Evolutionary conservation across 2,329 filamentous ascomycete species (phyloP), one percentile per base, ranked within the genome.

Genomic region (Aspergillus oerlinghausenensis): DNA sequence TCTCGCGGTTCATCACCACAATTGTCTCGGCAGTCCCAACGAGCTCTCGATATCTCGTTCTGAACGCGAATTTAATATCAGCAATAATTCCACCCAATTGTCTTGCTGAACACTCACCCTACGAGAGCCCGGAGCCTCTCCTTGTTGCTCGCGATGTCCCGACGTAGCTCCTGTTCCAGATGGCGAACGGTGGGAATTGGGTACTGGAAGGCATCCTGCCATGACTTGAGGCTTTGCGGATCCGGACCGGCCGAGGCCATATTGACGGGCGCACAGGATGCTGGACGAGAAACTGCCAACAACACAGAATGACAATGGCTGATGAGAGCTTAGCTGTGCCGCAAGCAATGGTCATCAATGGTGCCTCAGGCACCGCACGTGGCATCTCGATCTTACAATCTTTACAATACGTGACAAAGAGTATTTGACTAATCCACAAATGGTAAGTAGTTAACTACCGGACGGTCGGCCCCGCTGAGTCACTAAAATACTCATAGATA

Each of bases 1-100:
- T 93, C 69, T 93, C 86, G 42, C 75, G 76, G 63, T 90, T 88
- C 90, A 97, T 96, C 59, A 87, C 83, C 54, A 97, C 88, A 63
- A 97, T 97, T n/a, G 87, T 87, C 75, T 97, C 92, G 54, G 93
- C 93, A 0, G 93, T 97, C 52, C 90, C 90, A 26, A 97, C 85
- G 8, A 97, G 85, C 66, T 94, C 90, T 64, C 93, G 89, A 75
- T 97, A 97, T 67, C 84, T 84, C 65, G 82, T 79, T 21, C 84
- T 86, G 63, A 9, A 53, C 23, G 49, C 52, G 49, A 43, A 58
- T 50, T 50, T 54, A 49, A 54, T 49, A 56, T 63, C 50, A 61
- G 58, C 43, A 1, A 29, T 45, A 23, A 26, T 52, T 25, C 14
- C 4, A 25, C 6, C 35, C 5, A 14, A 29, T 4, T 21, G 14